These are phyloP conservation scores for Suillus placidus DNA, from an alignment of 768 basidiomycete species.

Conservation along the genomic window DNA sequence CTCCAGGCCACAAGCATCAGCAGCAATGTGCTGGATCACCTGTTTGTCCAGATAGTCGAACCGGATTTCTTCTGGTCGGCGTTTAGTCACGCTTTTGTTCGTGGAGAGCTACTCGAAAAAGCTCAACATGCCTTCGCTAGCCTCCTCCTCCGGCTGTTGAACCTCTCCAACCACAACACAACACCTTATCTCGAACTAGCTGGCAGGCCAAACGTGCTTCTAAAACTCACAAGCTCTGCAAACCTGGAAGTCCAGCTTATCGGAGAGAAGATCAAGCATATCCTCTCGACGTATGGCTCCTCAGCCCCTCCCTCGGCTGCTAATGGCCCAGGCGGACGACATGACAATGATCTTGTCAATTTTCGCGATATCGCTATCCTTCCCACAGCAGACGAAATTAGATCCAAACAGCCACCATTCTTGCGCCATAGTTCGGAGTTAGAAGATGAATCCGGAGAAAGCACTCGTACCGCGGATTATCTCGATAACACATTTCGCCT, in stretches of 20 bases:
- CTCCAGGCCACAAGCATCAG: constrained; percentile 39
- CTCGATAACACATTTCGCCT: constrained; percentile 65
- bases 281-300: constrained; percentile 26
- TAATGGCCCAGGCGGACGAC: constrained; percentile 55
- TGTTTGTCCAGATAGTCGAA: constrained; percentile 42
- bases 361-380: constrained; percentile 58
- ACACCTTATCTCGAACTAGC: constrained; percentile 39
- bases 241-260: constrained; percentile 24
- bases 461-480: constrained; percentile 42
- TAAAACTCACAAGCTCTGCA: constrained; percentile 22
- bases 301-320: constrained; percentile 24
- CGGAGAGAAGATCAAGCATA: constrained; percentile 41
- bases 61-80: constrained; percentile 49
- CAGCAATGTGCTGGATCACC: constrained; percentile 39
- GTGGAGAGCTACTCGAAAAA: constrained; percentile 29
- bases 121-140: constrained; percentile 45
- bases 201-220: constrained; percentile 27
- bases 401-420: constrained; percentile 45
- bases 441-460: constrained; percentile 41
- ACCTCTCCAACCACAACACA: constrained; percentile 34
- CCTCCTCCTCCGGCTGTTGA: constrained; percentile 49
- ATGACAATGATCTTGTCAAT: constrained; percentile 63
- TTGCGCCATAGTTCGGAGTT: constrained; percentile 43
- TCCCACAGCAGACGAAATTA: constrained; percentile 59
- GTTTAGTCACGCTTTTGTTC: constrained; percentile 33